phyloP scores from a whole-genome alignment of 352 stramenopile species.

The Phytophthora pseudosyringae region DNA sequence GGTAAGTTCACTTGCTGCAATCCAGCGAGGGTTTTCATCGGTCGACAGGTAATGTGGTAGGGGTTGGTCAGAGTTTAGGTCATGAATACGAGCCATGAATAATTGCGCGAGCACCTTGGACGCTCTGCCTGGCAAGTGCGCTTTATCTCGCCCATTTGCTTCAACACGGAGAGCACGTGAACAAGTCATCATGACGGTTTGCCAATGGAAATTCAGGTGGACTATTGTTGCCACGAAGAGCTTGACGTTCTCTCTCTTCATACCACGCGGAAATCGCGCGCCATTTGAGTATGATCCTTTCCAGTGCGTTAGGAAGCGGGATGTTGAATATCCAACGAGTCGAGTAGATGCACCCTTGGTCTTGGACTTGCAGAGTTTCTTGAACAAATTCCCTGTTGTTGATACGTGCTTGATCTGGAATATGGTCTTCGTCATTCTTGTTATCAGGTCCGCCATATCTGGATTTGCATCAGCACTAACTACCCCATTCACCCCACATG shows the following conservation, averaged over 20 bases:
- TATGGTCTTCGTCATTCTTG: conserved; percentile 19
- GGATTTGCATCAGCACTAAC: conserved; percentile 17
- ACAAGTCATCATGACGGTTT: conserved; percentile 5
- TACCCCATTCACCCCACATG: conserved; percentile 28
- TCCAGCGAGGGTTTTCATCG: conserved; percentile 21
- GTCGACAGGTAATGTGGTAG: conserved; percentile 24
- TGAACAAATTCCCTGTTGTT: conserved; percentile 19
- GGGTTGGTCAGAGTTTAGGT: conserved; percentile 4
- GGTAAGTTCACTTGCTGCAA: conserved; percentile 14
- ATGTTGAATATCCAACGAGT: conserved; percentile 17
- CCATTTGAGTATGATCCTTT: conserved; percentile 15
- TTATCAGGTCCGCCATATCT: conserved; percentile 25
- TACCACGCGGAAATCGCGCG: conserved; percentile 11
- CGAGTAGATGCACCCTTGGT: conserved; percentile 17
- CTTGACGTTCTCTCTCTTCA: conserved; percentile 6
- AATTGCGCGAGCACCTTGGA: background rate
- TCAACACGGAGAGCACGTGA: conserved; percentile 6
- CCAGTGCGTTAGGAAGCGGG: conserved; percentile 20
- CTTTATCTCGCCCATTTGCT: conserved; percentile 1
- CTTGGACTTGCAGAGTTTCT: conserved; percentile 11
- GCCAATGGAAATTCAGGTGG: conserved; percentile 1
- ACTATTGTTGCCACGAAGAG: background rate
- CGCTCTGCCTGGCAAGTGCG: background rate
- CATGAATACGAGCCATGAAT: background rate
- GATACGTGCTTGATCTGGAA: conserved; percentile 22